phyloP scores from a whole-genome alignment of 345 rosid genomes.

The Laguncularia racemosa region DNA sequence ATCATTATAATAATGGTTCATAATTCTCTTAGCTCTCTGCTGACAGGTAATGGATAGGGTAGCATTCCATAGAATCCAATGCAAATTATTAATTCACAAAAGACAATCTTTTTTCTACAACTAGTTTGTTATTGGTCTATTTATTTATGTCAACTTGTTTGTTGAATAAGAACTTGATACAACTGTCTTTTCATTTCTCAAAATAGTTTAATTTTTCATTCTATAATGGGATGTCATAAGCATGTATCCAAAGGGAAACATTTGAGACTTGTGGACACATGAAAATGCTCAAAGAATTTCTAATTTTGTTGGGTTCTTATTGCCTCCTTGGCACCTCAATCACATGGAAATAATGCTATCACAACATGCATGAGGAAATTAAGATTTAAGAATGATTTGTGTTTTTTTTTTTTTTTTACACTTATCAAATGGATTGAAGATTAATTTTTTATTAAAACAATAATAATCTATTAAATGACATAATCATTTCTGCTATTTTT shows the following conservation, averaged over 20 bases:
- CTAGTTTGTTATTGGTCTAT: not conserved
- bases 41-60: conserved; percentile 9
- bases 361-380: too few relatives aligned
- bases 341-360: conserved; percentile 1
- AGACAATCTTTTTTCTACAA: conserved; percentile 1
- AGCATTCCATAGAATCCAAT: conserved; percentile 7
- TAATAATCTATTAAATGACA: too few relatives aligned
- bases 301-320: conserved; percentile 12
- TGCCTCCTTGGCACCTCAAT: conserved; percentile 5
- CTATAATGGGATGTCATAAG: not conserved
- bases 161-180: too few relatives aligned
- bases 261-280: conserved; percentile 3
- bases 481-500: conserved; percentile 3
- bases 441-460: conserved; percentile 6
- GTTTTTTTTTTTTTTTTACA: not conserved
- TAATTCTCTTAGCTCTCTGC: not conserved
- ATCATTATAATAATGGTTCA: too few relatives aligned
- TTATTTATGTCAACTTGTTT: not conserved
- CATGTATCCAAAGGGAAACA: conserved; percentile 11
- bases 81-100: not conserved
- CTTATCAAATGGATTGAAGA: conserved; percentile 4
- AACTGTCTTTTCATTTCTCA: not conserved
- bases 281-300: conserved; percentile 2
- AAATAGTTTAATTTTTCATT: not conserved
- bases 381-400: too few relatives aligned